phyloP scores from a whole-genome alignment of 2,329 filamentous ascomycete species.

The Acrodontium crateriforme region DNA sequence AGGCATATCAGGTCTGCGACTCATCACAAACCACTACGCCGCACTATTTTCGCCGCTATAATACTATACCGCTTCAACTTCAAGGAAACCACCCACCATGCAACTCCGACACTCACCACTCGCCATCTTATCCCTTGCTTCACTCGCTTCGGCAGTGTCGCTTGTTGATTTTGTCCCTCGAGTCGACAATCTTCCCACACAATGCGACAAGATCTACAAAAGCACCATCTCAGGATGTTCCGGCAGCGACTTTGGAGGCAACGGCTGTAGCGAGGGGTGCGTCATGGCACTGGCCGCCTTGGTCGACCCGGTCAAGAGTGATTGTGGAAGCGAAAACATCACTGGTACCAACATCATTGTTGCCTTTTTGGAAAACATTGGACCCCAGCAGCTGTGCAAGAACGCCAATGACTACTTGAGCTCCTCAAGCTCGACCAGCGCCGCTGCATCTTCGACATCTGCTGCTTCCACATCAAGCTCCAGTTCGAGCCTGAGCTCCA shows the following conservation, averaged over 20 bases:
- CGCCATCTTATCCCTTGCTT: slow-evolving; percentile 14
- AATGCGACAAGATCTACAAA: slow-evolving; percentile 29
- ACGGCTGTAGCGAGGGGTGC: slow-evolving; percentile 29
- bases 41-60: no score
- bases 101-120: slow-evolving; percentile 4
- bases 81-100: slow-evolving; percentile 4
- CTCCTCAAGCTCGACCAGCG: slow-evolving; percentile 4
- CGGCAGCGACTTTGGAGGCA: slow-evolving; percentile 26
- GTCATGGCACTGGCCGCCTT: slow-evolving; percentile 27
- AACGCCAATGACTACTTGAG: slow-evolving; percentile 15
- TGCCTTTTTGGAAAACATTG: slow-evolving; percentile 27
- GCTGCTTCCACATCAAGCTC: slow-evolving; percentile 5
- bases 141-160: slow-evolving; percentile 22
- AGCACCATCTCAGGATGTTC: slow-evolving; percentile 27
- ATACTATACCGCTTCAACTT: no score
- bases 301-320: slow-evolving; percentile 16
- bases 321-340: slow-evolving; percentile 21
- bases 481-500: slow-evolving; percentile 6
- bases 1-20: no score
- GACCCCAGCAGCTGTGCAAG: slow-evolving; percentile 26
- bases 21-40: no score
- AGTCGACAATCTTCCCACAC: slow-evolving; percentile 24
- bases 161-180: slow-evolving; percentile 33
- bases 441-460: slow-evolving; percentile 3
- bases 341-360: slow-evolving; percentile 28